A percentile compares a stretch with the other conserved stretches of the same genome.
phyloP scores from a whole-genome alignment of 768 basidiomycete genomes.

The Suillus occidentalis region DNA sequence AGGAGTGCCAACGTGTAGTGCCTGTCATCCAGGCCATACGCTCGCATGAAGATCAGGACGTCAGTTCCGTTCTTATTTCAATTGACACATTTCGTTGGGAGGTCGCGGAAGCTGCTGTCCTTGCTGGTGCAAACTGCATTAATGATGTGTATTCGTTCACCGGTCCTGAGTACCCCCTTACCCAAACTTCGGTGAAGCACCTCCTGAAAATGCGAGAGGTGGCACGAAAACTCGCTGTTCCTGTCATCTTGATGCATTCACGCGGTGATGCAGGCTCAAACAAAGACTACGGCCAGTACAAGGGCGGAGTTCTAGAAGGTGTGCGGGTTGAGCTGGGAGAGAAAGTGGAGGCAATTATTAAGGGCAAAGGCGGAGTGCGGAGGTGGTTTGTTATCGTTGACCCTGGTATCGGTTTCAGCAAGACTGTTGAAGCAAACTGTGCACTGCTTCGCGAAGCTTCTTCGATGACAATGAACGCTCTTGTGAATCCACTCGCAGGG shows the following conservation, averaged over 20 bases:
- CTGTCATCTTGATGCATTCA: conserved; percentile 93
- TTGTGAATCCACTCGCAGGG: conserved; percentile 52
- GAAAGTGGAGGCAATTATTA: conserved; percentile 64
- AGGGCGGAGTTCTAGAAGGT: conserved; percentile 56
- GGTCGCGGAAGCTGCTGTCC: conserved; percentile 73
- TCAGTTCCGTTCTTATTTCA: conserved; percentile 22
- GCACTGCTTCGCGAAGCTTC: conserved; percentile 56
- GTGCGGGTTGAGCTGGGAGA: conserved; percentile 71
- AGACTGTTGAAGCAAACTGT: conserved; percentile 73
- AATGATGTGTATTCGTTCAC: conserved; percentile 89
- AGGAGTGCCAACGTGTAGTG: conserved; percentile 72
- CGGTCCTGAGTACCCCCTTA: conserved; percentile 54
- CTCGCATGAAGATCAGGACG: conserved; percentile 16
- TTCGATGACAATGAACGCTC: conserved; percentile 43
- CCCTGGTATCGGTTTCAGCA: conserved; percentile 95
- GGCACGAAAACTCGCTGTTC: conserved; percentile 64
- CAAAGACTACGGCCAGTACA: conserved; percentile 60
- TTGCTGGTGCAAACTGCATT: conserved; percentile 87
- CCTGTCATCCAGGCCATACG: conserved; percentile 69
- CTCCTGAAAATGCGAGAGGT: conserved; percentile 63
- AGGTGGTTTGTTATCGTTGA: conserved; percentile 90
- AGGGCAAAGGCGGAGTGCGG: conserved; percentile 68
- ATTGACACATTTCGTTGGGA: conserved; percentile 56
- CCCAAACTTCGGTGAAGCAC: conserved; percentile 34
- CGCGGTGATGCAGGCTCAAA: conserved; percentile 78